phyloP scores from a whole-genome alignment of 192 early-diverging fungal genomes.

The Phlyctochytrium planicorne region DNA sequence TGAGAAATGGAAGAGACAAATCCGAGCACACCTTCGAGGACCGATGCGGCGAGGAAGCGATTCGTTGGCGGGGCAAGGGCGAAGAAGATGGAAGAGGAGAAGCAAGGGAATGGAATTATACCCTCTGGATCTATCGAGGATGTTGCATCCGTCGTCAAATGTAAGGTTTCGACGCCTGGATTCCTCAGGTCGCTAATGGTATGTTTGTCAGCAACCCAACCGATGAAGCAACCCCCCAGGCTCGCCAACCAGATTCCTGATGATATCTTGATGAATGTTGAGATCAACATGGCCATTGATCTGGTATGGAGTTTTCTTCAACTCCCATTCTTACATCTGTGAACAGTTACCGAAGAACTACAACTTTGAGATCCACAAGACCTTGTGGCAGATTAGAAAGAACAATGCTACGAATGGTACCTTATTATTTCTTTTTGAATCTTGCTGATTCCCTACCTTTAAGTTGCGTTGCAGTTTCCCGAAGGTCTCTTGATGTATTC shows the following conservation, averaged over 20 bases:
- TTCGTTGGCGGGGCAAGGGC: constrained; percentile 36
- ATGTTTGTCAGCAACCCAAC: too few species aligned
- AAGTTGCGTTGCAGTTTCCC: constrained; percentile 95
- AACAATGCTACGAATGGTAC: constrained; percentile 70
- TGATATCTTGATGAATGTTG: constrained; percentile 76
- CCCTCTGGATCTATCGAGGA: constrained; percentile 11
- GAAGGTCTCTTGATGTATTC: constrained; percentile 96
- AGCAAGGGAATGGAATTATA: too few species aligned
- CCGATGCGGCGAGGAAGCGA: constrained; percentile 37
- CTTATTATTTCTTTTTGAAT: too few species aligned
- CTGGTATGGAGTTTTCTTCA: constrained; percentile 30
- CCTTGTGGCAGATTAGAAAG: constrained; percentile 82
- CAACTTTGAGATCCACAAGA: constrained; percentile 99
- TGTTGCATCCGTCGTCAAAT: background rate
- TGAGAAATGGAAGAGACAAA: too few species aligned
- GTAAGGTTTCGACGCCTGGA: too few species aligned
- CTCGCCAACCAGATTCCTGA: constrained; percentile 79
- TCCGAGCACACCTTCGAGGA: too few species aligned
- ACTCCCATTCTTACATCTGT: background rate
- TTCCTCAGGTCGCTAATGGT: too few species aligned
- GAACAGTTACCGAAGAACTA: constrained; percentile 82
- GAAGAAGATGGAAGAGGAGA: constrained; percentile 1
- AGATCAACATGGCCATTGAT: constrained; percentile 83
- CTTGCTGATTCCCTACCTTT: too few species aligned
- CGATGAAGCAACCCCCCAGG: background rate